phyloP scores from a whole-genome alignment of 345 rosid genomes.

The Citrus reticulata region DNA sequence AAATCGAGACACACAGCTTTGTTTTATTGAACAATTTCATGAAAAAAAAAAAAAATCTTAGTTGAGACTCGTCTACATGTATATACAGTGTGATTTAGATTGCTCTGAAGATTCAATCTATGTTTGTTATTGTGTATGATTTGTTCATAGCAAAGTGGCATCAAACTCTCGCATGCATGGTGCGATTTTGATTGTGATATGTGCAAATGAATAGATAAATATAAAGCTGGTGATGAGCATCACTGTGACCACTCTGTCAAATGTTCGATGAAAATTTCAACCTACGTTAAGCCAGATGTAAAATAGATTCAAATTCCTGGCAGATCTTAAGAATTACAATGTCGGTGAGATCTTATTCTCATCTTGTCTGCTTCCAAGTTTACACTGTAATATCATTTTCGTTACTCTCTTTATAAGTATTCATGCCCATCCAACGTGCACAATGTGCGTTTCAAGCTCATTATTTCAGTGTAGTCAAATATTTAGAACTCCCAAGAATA shows the following conservation, averaged over 20 bases:
- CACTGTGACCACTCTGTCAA: slow-evolving; percentile 22
- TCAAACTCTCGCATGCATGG: neutral
- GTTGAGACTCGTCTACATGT: too few species aligned
- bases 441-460: neutral
- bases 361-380: slow-evolving; percentile 29
- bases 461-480: neutral
- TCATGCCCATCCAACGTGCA: neutral
- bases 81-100: too few species aligned
- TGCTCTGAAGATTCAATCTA: too few species aligned
- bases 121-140: too few species aligned
- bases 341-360: slow-evolving; percentile 36
- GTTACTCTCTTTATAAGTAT: neutral
- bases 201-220: neutral
- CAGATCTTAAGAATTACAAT: slow-evolving; percentile 26
- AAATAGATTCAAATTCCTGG: slow-evolving; percentile 24
- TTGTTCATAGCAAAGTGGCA: neutral
- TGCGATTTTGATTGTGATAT: slow-evolving; percentile 1
- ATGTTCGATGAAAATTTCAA: slow-evolving; percentile 1
- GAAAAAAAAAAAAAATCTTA: too few species aligned
- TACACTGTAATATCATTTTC: slow-evolving; percentile 18
- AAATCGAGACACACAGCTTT: too few species aligned
- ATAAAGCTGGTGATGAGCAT: neutral
- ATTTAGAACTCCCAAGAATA: neutral
- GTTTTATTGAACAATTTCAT: neutral
- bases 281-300: slow-evolving; percentile 15